Conservation (phyloP, 1,284 basidiomycete species). For the Malassezia yamatoensis region DNA sequence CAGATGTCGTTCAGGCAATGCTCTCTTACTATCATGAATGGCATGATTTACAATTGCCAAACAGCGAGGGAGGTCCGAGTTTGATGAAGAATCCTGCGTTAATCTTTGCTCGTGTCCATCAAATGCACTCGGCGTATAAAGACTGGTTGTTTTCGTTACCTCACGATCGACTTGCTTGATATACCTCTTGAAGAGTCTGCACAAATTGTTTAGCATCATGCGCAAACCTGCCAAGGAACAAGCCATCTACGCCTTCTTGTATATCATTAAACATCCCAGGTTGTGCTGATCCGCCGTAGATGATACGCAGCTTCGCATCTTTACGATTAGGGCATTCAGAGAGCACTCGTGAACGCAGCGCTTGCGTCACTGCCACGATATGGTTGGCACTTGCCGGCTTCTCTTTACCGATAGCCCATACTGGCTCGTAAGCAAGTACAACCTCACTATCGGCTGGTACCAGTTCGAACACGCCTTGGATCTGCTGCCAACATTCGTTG, state of each 20-base stretch:
- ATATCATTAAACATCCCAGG: constrained; percentile 35
- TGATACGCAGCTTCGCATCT: constrained; percentile 24
- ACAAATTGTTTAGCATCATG: constrained; percentile 33
- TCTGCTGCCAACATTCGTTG: constrained; percentile 36
- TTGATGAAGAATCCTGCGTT: constrained; percentile 1
- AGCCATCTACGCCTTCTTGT: constrained; percentile 34
- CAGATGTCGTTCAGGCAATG: constrained; percentile 83
- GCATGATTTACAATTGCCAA: constrained; percentile 1
- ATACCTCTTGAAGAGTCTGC: constrained; percentile 31
- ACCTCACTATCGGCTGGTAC: constrained; percentile 19
- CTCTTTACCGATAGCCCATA: constrained; percentile 39
- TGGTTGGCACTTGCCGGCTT: constrained; percentile 34
- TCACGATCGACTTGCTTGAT: not conserved
- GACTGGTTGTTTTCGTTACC: not conserved
- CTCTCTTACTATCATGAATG: constrained; percentile 68
- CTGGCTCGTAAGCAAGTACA: constrained; percentile 39
- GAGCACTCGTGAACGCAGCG: constrained; percentile 20
- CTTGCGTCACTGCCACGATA: constrained; percentile 36
- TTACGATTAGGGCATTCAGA: constrained; percentile 12
- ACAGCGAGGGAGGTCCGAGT: not conserved
- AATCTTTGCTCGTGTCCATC: constrained; percentile 9
- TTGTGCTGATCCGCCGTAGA: constrained; percentile 39
- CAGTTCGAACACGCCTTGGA: constrained; percentile 23
- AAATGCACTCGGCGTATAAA: constrained; percentile 8
- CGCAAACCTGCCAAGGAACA: constrained; percentile 40